Percentiles rank a stretch among this genome's conserved stretches.
phyloP scores from a whole-genome alignment of 2,329 filamentous ascomycete genomes.

The Hymenoscyphus infarciens region DNA sequence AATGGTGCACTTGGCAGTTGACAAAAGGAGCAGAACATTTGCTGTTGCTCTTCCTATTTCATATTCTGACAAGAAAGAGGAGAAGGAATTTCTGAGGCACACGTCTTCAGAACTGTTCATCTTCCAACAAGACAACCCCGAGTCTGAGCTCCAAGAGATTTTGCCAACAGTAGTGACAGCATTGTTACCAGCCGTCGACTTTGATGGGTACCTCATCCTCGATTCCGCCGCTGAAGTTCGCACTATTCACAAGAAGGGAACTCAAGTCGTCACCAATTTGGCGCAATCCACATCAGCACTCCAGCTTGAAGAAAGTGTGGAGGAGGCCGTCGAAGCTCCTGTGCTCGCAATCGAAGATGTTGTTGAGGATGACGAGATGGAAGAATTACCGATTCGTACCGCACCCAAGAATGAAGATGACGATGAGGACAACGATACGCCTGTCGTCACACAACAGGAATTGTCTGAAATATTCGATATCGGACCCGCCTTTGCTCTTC shows the following conservation, averaged over 20 bases:
- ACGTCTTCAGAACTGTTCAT: slow-evolving; percentile 53
- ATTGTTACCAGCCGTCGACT: slow-evolving; percentile 59
- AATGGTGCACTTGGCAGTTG: slow-evolving; percentile 67
- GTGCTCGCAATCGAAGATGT: slow-evolving; percentile 29
- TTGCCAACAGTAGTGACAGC: slow-evolving; percentile 60
- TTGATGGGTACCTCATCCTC: slow-evolving; percentile 70
- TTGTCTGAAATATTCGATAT: slow-evolving; percentile 68
- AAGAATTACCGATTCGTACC: slow-evolving; percentile 31
- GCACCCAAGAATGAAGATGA: slow-evolving; percentile 40
- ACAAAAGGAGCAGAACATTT: slow-evolving; percentile 61
- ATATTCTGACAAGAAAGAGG: slow-evolving; percentile 12
- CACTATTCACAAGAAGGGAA: slow-evolving; percentile 56
- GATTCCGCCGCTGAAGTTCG: slow-evolving; percentile 74
- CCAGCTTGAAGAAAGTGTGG: slow-evolving; percentile 36
- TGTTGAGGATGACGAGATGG: slow-evolving; percentile 34
- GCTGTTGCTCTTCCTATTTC: slow-evolving; percentile 51
- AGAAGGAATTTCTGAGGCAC: slow-evolving; percentile 40
- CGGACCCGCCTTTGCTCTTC: slow-evolving; percentile 64
- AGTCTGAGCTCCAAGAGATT: slow-evolving; percentile 56
- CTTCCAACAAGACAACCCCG: slow-evolving; percentile 58
- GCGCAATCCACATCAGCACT: slow-evolving; percentile 51
- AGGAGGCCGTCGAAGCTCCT: slow-evolving; percentile 25
- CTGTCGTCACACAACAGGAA: slow-evolving; percentile 64
- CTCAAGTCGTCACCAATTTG: slow-evolving; percentile 49
- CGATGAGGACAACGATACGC: slow-evolving; percentile 51